Percentiles rank a stretch among this genome's conserved stretches.
Evolutionary conservation across 352 stramenopile species (phyloP).

Genomic region (Phytopythium cucurbitacearum): DNA sequence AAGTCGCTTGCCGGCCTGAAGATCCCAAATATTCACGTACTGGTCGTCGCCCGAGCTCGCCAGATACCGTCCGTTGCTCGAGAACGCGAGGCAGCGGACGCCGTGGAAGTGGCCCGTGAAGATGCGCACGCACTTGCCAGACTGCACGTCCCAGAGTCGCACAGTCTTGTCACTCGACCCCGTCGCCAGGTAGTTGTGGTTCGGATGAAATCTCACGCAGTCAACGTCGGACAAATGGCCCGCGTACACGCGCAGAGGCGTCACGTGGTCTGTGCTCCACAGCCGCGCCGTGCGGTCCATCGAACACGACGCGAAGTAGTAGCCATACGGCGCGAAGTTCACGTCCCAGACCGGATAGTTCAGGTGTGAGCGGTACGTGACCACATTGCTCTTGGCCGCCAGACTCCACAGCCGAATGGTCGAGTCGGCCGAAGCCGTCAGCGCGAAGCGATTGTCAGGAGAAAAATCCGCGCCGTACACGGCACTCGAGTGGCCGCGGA

Average conservation of each 20-base stretch:
- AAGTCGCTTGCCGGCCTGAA: constrained; percentile 85
- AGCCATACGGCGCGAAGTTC: constrained; percentile 80
- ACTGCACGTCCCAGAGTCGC: constrained; percentile 93
- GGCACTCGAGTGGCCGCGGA: constrained; percentile 73
- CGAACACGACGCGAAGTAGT: constrained; percentile 94
- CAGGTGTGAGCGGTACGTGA: constrained; percentile 71
- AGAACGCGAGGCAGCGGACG: constrained; percentile 88
- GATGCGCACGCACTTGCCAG: constrained; percentile 89
- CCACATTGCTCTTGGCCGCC: constrained; percentile 71
- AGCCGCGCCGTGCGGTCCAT: constrained; percentile 92
- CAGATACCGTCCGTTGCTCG: constrained; percentile 87
- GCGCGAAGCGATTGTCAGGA: constrained; percentile 79
- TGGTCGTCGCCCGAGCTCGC: constrained; percentile 83
- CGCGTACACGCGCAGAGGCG: constrained; percentile 90
- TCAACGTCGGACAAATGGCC: constrained; percentile 92
- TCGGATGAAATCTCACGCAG: constrained; percentile 92
- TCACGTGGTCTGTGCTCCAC: constrained; percentile 91
- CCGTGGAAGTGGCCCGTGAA: constrained; percentile 89
- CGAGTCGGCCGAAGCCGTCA: constrained; percentile 78
- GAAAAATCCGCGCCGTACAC: constrained; percentile 86
- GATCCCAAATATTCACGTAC: constrained; percentile 93
- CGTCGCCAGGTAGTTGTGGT: constrained; percentile 94
- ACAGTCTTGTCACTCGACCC: constrained; percentile 93
- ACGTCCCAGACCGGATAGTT: constrained; percentile 91
- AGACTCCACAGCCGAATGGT: constrained; percentile 86